phyloP scores from a whole-genome alignment of 345 rosid genomes.

The Bretschneidera sinensis region DNA sequence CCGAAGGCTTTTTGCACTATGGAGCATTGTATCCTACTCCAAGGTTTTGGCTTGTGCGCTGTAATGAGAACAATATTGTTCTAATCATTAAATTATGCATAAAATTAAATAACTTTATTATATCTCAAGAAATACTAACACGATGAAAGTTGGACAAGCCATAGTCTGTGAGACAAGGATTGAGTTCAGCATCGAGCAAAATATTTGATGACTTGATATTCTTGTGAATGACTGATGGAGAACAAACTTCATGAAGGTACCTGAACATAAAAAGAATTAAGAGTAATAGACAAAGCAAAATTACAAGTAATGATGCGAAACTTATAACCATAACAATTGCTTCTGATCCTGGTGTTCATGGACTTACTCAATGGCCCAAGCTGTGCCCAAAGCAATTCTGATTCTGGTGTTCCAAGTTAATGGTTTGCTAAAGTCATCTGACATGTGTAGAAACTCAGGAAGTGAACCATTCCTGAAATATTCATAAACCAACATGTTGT shows the following conservation, averaged over 20 bases:
- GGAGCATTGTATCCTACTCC: conserved; percentile 94
- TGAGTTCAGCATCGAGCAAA: conserved; percentile 82
- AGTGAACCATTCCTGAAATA: conserved; percentile 87
- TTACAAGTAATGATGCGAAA: neutral
- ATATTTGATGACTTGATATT: conserved; percentile 91
- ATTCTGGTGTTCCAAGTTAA: conserved; percentile 96
- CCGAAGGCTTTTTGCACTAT: conserved; percentile 67
- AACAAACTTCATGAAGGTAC: conserved; percentile 90
- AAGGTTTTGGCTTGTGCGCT: conserved; percentile 87
- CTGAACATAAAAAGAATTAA: conserved; percentile 31
- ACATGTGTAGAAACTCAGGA: conserved; percentile 74
- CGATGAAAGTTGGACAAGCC: conserved; percentile 75
- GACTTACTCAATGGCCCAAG: conserved; percentile 81
- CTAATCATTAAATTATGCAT: no score
- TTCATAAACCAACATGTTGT: conserved; percentile 66
- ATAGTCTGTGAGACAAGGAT: conserved; percentile 73
- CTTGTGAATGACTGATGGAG: conserved; percentile 86
- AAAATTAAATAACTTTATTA: neutral
- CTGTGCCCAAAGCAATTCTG: conserved; percentile 80
- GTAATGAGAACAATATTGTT: conserved; percentile 7
- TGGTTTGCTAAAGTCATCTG: conserved; percentile 92
- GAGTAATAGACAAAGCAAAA: no score
- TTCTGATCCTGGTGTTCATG: neutral
- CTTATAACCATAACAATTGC: neutral
- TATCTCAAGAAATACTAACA: conserved; percentile 27